These are phyloP conservation scores for Pichia kudriavzevii DNA, from an alignment of 1,139 yeast genomes.

Conservation along the genomic window DNA sequence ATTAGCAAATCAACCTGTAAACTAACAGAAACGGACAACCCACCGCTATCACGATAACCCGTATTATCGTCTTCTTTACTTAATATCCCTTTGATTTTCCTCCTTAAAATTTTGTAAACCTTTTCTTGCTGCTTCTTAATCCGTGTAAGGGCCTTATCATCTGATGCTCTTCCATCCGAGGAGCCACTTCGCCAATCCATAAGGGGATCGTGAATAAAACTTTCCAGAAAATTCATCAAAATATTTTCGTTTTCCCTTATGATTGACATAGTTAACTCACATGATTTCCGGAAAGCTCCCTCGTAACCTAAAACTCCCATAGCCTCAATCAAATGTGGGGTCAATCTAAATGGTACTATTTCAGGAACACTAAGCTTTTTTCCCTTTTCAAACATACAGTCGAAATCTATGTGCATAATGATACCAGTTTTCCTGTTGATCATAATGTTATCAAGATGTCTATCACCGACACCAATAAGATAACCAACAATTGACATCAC, in stretches of 20 bases:
- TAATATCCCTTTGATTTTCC: slow-evolving; percentile 79
- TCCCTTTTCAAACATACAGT: slow-evolving; percentile 84
- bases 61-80: slow-evolving; percentile 49
- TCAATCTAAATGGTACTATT: slow-evolving; percentile 86
- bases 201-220: slow-evolving; percentile 87
- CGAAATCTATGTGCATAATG: slow-evolving; percentile 91
- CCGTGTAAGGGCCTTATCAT: slow-evolving; percentile 35
- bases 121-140: slow-evolving; percentile 23
- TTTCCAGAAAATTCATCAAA: slow-evolving; percentile 83
- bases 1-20: slow-evolving; percentile 91
- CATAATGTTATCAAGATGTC: slow-evolving; percentile 89
- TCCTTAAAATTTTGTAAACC: slow-evolving; percentile 67
- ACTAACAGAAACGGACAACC: slow-evolving; percentile 78
- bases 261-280: slow-evolving; percentile 75
- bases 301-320: slow-evolving; percentile 88
- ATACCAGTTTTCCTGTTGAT: slow-evolving; percentile 69
- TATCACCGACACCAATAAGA: slow-evolving; percentile 83
- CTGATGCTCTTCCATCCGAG: slow-evolving; percentile 9
- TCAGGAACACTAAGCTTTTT: slow-evolving; percentile 70
- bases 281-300: slow-evolving; percentile 77
- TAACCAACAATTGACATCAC: slow-evolving; percentile 98
- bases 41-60: slow-evolving; percentile 32
- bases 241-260: slow-evolving; percentile 80
- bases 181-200: slow-evolving; percentile 49
- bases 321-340: slow-evolving; percentile 85